Evolutionary conservation across 768 basidiomycete species (phyloP).

Genomic region (Leccinellum rugosiceps): DNA sequence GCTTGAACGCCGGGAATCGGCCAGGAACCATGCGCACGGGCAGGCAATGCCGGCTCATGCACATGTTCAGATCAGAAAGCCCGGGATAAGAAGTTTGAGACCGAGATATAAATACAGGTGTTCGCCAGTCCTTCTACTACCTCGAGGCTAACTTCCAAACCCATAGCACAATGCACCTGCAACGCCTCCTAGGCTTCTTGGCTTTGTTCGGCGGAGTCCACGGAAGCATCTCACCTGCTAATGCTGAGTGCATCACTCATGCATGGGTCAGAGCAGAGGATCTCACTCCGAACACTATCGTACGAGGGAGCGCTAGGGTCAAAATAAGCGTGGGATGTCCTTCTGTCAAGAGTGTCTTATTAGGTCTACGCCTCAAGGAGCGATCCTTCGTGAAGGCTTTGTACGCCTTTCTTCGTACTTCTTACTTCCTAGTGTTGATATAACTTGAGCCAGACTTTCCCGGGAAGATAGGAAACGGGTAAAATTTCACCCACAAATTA

Average conservation of each 20-base stretch:
- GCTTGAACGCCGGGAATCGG: background rate
- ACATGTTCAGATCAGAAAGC: background rate
- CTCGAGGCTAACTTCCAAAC: background rate
- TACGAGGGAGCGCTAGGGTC: constrained; percentile 13
- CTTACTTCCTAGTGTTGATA: background rate
- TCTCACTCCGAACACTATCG: constrained; percentile 9
- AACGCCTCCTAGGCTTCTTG: background rate
- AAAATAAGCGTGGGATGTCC: constrained; percentile 16
- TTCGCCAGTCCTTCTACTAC: background rate
- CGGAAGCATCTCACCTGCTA: background rate
- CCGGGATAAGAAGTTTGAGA: no score
- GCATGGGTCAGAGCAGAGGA: constrained; percentile 23
- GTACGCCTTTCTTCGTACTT: background rate
- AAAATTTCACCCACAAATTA: background rate
- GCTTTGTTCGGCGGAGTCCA: background rate
- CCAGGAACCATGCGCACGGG: background rate
- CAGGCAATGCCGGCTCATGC: background rate
- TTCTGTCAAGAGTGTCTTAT: background rate
- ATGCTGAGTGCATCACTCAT: constrained; percentile 1
- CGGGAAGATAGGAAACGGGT: background rate
- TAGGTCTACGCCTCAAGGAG: constrained; percentile 22
- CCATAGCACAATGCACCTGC: background rate
- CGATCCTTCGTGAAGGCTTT: constrained; percentile 13
- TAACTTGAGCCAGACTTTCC: background rate
- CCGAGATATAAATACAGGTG: background rate